Conservation (phyloP, 176 grass and related monocot genomes). For the Rhynchospora breviuscula region DNA sequence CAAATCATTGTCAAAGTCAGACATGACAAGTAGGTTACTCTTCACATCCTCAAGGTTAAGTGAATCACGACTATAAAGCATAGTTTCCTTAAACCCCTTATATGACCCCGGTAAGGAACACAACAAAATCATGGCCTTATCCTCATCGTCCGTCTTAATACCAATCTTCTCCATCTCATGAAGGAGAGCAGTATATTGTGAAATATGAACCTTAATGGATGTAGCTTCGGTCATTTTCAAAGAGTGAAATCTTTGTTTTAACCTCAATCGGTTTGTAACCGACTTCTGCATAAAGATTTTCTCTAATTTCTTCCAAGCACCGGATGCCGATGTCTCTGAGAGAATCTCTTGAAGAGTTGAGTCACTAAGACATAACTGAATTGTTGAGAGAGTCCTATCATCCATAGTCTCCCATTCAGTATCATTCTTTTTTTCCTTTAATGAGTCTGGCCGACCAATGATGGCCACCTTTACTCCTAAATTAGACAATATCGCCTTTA, state of each 20-base stretch:
- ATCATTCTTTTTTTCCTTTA: too few relatives aligned
- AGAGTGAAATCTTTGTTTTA: not conserved
- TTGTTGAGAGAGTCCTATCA: too few relatives aligned
- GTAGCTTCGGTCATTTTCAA: not conserved
- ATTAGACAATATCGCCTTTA: too few relatives aligned
- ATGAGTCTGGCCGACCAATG: too few relatives aligned
- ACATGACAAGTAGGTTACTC: not conserved
- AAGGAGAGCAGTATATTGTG: not conserved
- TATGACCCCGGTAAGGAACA: not conserved
- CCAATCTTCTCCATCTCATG: not conserved
- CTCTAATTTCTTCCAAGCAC: too few relatives aligned
- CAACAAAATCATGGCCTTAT: conserved; percentile 4
- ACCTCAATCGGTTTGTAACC: too few relatives aligned
- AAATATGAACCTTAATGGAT: not conserved
- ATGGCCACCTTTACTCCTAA: too few relatives aligned
- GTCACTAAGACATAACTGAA: too few relatives aligned
- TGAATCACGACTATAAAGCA: not conserved
- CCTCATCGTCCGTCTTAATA: conserved; percentile 20
- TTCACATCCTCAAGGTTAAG: conserved; percentile 6
- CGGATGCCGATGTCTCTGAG: too few relatives aligned
- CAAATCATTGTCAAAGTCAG: not conserved
- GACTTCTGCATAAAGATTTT: too few relatives aligned
- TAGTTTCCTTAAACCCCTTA: not conserved
- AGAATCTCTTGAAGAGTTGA: too few relatives aligned
- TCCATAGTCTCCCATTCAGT: too few relatives aligned